Evolutionary conservation across 257 asterid species (phyloP), one percentile per base, ranked within the genome.

Genomic region (Solanum pennellii): DNA sequence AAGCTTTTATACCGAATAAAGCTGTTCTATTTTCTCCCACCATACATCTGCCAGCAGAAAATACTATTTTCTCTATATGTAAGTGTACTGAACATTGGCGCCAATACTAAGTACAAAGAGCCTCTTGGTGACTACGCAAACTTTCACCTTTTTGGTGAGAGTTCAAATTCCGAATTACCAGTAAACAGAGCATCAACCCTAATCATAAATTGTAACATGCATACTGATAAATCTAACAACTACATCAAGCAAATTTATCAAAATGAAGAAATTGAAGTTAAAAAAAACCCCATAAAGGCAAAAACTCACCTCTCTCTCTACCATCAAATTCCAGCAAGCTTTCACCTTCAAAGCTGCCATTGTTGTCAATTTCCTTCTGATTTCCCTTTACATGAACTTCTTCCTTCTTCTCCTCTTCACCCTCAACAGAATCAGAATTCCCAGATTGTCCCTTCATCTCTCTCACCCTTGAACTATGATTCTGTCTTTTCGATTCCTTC

Each of bases 241-340:
- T 25, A n/a, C 33, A 23, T 4, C 12, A 12, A 60, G 27, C 39
- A 35, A 35, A 35, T 35, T 35, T 35, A 35, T 35, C 39, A 35
- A 35, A 35, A 35, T 35, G 39, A 35, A 35, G 39, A 11, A 71
- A 59, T 15, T 31, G 42, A 21, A 29, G 21, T 14, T 7, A 31
- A 15, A 23, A n/a, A 10, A 65, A 47, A 4, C n/a, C 3, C 1
- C 56, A 6, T 6, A 39, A 7, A 39, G 42, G 42, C 42, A 8
- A 60, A 60, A 49, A 14, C 86, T 73, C 86, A 91, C 91, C 92
- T 87, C 62, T 62, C 49, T 72, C 91, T 74, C 87, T 89, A 52
- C 77, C 87, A 47, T 87, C 92, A 56, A 68, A 47, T 47, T 87
- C 92, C 87, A 76, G 27, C 41, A 89, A 80, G 76, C 86, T 90